A percentile compares a stretch with the other conserved stretches of the same genome.
These are phyloP conservation scores for Didymellaceae sp. DNA, from an alignment of 2,329 filamentous ascomycete genomes.

Conservation along the genomic window DNA sequence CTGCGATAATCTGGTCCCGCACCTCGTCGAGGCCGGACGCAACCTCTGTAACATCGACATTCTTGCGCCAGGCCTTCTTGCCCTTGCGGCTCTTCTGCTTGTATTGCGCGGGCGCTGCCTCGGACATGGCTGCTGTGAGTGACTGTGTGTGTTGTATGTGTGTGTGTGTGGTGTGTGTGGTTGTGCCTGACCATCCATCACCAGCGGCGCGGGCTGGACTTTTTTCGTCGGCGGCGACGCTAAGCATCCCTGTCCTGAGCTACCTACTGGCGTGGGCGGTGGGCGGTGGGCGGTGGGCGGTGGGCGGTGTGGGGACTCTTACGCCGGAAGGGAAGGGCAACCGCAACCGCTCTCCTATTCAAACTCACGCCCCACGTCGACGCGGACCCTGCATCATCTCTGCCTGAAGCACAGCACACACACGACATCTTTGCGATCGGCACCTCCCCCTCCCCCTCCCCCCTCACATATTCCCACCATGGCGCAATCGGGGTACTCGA, in stretches of 20 bases:
- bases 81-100: conserved; percentile 93
- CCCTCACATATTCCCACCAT: conserved; percentile 60
- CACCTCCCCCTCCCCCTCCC: neutral
- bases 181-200: neutral
- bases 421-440: conserved; percentile 3
- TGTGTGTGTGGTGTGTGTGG: neutral
- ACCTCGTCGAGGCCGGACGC: conserved; percentile 81
- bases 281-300: conserved; percentile 9
- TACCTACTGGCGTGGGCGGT: neutral
- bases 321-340: neutral
- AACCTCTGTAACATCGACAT: conserved; percentile 90
- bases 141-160: neutral
- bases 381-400: conserved; percentile 18
- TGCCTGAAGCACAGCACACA: neutral
- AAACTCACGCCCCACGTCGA: conserved; percentile 10
- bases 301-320: conserved; percentile 14
- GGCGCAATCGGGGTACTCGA: conserved; percentile 89
- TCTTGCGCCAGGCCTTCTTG: conserved; percentile 98
- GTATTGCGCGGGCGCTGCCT: conserved; percentile 75
- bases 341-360: conserved; percentile 10
- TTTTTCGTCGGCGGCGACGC: conserved; percentile 14
- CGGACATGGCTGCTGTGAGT: conserved; percentile 12
- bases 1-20: conserved; percentile 88
- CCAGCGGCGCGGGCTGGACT: neutral
- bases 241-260: conserved; percentile 7